These are phyloP conservation scores for Pseudopyrenochaeta lycopersici DNA, from an alignment of 2,329 filamentous ascomycete genomes.

Conservation along the genomic window DNA sequence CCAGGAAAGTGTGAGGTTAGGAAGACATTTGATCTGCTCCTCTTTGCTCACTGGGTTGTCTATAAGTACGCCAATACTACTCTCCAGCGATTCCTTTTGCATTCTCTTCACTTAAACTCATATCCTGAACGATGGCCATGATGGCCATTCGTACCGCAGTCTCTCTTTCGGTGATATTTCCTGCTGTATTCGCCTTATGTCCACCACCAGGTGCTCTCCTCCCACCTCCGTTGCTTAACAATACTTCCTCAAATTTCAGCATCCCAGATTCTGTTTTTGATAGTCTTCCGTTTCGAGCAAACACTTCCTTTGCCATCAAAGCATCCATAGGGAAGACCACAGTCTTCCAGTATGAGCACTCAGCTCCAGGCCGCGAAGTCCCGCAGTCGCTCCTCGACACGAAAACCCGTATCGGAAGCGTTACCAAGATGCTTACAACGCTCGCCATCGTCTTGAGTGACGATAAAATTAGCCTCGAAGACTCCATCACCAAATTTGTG, in stretches of 20 bases:
- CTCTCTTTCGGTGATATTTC: neutral
- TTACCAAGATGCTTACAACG: conserved; percentile 37
- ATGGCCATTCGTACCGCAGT: neutral
- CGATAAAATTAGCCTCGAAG: conserved; percentile 29
- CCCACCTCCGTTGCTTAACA: conserved; percentile 22
- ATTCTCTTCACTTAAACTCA: neutral
- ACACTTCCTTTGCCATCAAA: conserved; percentile 34
- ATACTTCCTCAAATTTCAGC: conserved; percentile 4
- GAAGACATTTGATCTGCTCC: too few relatives aligned
- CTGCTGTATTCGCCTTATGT: conserved; percentile 17
- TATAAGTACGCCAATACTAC: too few relatives aligned
- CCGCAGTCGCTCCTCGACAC: conserved; percentile 22
- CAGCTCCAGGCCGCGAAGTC: conserved; percentile 19
- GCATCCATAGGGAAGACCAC: conserved; percentile 26
- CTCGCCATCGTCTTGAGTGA: conserved; percentile 30
- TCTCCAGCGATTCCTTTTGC: neutral
- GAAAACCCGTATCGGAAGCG: conserved; percentile 31
- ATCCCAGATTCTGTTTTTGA: conserved; percentile 11
- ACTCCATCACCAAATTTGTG: conserved; percentile 34
- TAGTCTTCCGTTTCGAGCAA: conserved; percentile 8
- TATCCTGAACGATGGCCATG: neutral
- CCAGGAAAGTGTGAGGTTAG: too few relatives aligned
- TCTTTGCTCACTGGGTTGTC: too few relatives aligned
- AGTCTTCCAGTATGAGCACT: conserved; percentile 25
- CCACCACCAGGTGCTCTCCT: conserved; percentile 33